phyloP scores from a whole-genome alignment of 331 rosid species.

The Acacia concinna region DNA sequence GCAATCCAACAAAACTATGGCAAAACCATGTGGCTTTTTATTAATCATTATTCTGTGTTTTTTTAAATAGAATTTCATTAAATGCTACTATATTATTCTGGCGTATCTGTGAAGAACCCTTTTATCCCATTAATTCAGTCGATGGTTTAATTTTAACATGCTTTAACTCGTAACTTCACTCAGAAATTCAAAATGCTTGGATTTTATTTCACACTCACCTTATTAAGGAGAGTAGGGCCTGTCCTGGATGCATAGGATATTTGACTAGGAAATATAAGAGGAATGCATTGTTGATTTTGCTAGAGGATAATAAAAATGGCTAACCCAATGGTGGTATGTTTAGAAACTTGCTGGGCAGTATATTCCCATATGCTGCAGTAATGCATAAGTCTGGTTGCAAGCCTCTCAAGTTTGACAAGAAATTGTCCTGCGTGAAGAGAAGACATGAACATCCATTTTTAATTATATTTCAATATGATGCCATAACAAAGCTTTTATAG shows the following conservation, averaged over 20 bases:
- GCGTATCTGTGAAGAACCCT: neutral
- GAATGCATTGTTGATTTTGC: neutral
- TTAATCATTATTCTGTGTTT: neutral
- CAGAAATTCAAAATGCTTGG: neutral
- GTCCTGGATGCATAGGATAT: neutral
- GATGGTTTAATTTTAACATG: neutral
- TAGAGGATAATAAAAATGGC: constrained; percentile 1
- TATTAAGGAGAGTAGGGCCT: neutral
- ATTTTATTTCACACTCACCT: neutral
- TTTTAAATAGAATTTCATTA: neutral
- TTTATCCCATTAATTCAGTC: neutral
- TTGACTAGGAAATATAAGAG: neutral
- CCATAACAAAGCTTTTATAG: neutral
- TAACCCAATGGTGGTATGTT: constrained; percentile 67
- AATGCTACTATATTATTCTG: neutral
- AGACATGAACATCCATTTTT: constrained; percentile 1
- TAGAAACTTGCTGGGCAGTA: constrained; percentile 82
- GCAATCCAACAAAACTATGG: neutral
- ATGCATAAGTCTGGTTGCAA: constrained; percentile 82
- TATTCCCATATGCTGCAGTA: constrained; percentile 92
- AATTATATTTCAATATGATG: neutral
- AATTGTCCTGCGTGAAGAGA: constrained; percentile 58
- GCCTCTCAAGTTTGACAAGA: constrained; percentile 68
- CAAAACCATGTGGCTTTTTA: neutral
- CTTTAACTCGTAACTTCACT: neutral